Percentiles rank a stretch among this genome's conserved stretches.
Evolutionary conservation across 2,329 filamentous ascomycete genomes (phyloP).

Genomic region (Samsoniella hepiali): DNA sequence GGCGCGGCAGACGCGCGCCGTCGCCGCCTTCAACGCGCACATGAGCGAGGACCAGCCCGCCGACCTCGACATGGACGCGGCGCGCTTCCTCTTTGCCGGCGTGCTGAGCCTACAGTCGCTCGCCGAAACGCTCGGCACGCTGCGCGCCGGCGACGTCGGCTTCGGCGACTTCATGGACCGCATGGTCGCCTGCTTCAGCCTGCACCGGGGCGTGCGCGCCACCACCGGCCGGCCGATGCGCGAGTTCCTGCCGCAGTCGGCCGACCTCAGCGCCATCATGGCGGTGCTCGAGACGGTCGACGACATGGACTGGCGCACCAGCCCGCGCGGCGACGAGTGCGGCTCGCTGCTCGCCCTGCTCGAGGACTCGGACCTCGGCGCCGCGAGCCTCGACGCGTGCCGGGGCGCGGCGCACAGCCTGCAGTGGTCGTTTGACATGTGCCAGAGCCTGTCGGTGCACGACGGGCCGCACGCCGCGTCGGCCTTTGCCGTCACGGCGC

Average conservation of each 20-base stretch:
- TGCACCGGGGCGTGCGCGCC: conserved; percentile 42
- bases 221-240: conserved; percentile 34
- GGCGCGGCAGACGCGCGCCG: conserved; percentile 28
- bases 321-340: conserved; percentile 27
- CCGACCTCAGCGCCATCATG: conserved; percentile 31
- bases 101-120: conserved; percentile 19
- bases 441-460: conserved; percentile 25
- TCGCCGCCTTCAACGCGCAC: conserved; percentile 28
- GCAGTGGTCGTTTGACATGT: conserved; percentile 36
- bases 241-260: conserved; percentile 34
- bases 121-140: conserved; percentile 24
- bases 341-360: conserved; percentile 29
- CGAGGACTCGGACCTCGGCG: conserved; percentile 30
- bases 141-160: conserved; percentile 28
- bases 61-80: background rate
- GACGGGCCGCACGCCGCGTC: conserved; percentile 31
- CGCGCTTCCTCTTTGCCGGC: conserved; percentile 18
- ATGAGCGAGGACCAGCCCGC: conserved; percentile 20
- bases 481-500: conserved; percentile 32
- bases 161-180: conserved; percentile 40
- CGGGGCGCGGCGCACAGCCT: conserved; percentile 29
- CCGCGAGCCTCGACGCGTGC: conserved; percentile 29
- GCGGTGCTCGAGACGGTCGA: conserved; percentile 23
- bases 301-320: conserved; percentile 19
- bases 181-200: conserved; percentile 39